These are phyloP conservation scores for Lactarius sp. DNA, from an alignment of 768 basidiomycete genomes.

Conservation along the genomic window DNA sequence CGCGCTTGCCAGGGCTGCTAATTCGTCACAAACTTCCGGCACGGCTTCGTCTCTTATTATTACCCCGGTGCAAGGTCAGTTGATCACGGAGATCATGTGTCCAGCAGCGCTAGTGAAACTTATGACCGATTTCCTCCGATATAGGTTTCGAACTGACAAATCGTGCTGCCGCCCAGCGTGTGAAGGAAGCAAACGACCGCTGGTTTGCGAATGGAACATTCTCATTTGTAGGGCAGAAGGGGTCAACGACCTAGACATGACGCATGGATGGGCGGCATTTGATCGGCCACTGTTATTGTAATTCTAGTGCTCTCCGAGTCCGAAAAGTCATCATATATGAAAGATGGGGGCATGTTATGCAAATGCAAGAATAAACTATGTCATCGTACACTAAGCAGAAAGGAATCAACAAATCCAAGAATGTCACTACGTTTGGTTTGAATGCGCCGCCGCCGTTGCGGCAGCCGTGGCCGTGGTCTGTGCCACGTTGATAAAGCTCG, in stretches of 20 bases:
- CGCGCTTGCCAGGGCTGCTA: conserved; percentile 72
- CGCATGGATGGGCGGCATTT: background rate
- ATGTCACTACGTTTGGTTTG: conserved; percentile 34
- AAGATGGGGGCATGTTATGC: background rate
- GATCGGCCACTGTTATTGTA: background rate
- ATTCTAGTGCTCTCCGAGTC: background rate
- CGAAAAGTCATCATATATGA: background rate
- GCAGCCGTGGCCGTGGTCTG: conserved; percentile 51
- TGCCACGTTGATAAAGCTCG: conserved; percentile 67
- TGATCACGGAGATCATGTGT: background rate
- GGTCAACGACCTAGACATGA: conserved; percentile 27
- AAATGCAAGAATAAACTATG: background rate
- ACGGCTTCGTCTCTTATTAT: conserved; percentile 90
- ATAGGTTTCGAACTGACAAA: conserved; percentile 93
- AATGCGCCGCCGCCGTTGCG: conserved; percentile 49
- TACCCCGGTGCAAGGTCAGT: conserved; percentile 88
- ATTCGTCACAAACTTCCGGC: conserved; percentile 57
- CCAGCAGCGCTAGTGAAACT: background rate
- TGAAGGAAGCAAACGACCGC: conserved; percentile 93
- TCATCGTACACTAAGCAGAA: conserved; percentile 19
- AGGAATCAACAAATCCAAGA: background rate
- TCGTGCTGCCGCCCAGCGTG: conserved; percentile 76
- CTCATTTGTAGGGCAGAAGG: conserved; percentile 66
- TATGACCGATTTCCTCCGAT: conserved; percentile 4
- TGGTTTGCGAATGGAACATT: conserved; percentile 92